A percentile compares a stretch with the other conserved stretches of the same genome.
phyloP scores from a whole-genome alignment of 192 early-diverging fungal species.

The Phycomyces blakesleeanus region DNA sequence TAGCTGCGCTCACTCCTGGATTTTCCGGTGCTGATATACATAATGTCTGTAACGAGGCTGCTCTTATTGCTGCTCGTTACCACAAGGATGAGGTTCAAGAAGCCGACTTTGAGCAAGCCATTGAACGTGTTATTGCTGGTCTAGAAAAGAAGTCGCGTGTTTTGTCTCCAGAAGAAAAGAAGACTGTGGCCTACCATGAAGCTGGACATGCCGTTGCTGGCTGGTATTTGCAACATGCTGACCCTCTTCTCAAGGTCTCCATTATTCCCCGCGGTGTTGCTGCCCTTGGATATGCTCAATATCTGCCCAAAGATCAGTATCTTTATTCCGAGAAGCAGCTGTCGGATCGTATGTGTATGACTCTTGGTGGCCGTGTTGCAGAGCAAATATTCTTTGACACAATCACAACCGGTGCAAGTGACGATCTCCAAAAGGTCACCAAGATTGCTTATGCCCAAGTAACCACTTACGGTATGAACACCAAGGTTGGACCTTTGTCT shows the following conservation, averaged over 20 bases:
- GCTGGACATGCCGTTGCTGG: slow-evolving; percentile 98
- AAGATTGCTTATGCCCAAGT: slow-evolving; percentile 97
- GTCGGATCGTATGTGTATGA: slow-evolving; percentile 90
- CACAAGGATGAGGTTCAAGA: slow-evolving; percentile 74
- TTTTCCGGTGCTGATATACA: slow-evolving; percentile 97
- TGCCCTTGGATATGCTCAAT: slow-evolving; percentile 98
- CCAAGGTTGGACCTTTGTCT: slow-evolving; percentile 79
- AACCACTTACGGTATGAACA: slow-evolving; percentile 93
- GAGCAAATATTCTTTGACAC: slow-evolving; percentile 92
- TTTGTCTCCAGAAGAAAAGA: slow-evolving; percentile 95
- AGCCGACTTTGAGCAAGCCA: slow-evolving; percentile 94
- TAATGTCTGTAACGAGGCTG: slow-evolving; percentile 99
- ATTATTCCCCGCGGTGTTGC: slow-evolving; percentile 96
- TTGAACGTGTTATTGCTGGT: slow-evolving; percentile 97
- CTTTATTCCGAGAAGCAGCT: slow-evolving; percentile 90
- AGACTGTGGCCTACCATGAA: slow-evolving; percentile 98
- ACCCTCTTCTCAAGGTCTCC: slow-evolving; percentile 95
- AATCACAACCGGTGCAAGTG: slow-evolving; percentile 96
- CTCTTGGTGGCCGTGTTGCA: slow-evolving; percentile 79
- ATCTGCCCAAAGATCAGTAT: slow-evolving; percentile 96
- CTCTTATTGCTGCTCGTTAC: slow-evolving; percentile 91
- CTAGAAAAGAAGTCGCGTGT: slow-evolving; percentile 97
- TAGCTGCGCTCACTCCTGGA: slow-evolving; percentile 95
- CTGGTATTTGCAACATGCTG: slow-evolving; percentile 95
- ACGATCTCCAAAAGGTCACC: slow-evolving; percentile 96